Conservation (phyloP, 495 filamentous ascomycete genomes). For the Aspergillus taichungensis region DNA sequence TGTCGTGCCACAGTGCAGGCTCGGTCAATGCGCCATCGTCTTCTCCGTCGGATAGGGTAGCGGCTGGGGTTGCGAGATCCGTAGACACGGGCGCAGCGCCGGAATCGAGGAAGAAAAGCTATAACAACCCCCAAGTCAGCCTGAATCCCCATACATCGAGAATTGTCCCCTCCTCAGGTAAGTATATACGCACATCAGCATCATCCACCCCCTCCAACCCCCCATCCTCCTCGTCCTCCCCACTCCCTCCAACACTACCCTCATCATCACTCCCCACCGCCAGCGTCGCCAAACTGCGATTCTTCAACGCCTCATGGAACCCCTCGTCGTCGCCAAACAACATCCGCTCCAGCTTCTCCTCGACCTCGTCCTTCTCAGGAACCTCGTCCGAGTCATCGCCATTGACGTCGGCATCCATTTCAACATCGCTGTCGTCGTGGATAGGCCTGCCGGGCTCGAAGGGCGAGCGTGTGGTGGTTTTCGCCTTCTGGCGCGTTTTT, state of each 20-base stretch:
- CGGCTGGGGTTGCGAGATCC: constrained; percentile 29
- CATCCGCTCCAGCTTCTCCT: constrained; percentile 74
- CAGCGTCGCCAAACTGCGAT: constrained; percentile 24
- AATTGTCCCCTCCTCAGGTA: background rate
- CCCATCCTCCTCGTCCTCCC: constrained; percentile 20
- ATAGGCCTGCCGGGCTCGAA: constrained; percentile 14
- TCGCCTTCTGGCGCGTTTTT: constrained; percentile 22
- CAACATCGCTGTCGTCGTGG: constrained; percentile 19
- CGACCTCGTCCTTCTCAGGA: constrained; percentile 65
- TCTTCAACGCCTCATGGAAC: constrained; percentile 62
- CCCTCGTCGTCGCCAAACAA: constrained; percentile 79
- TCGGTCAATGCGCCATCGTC: constrained; percentile 25
- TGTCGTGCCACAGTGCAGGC: constrained; percentile 78
- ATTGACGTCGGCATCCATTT: constrained; percentile 22
- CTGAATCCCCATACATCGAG: constrained; percentile 15
- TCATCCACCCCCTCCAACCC: constrained; percentile 46
- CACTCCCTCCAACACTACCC: constrained; percentile 22
- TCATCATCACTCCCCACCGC: constrained; percentile 25
- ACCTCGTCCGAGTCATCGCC: constrained; percentile 24
- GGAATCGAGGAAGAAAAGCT: constrained; percentile 68
- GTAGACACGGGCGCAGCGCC: constrained; percentile 39
- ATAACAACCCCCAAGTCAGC: constrained; percentile 7
- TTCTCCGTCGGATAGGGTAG: constrained; percentile 27
- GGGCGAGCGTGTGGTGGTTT: constrained; percentile 15
- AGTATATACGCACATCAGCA: constrained; percentile 45